Percentiles rank a stretch among this genome's conserved stretches.
Evolutionary conservation across 768 basidiomycete species (phyloP).

Genomic region (Galerina marginata): DNA sequence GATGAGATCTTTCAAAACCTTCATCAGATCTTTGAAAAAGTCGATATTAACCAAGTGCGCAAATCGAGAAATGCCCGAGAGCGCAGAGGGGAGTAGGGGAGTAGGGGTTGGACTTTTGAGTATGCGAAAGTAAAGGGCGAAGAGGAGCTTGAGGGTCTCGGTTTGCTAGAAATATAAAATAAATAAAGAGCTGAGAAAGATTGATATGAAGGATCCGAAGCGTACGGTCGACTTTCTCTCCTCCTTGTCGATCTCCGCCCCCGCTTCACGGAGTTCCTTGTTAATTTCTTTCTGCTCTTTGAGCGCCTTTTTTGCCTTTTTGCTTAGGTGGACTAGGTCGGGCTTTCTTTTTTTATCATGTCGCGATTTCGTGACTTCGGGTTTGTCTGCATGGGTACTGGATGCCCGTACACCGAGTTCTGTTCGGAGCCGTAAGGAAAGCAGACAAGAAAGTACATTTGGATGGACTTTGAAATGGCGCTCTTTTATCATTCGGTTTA

Average conservation of each 20-base stretch:
- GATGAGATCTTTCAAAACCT: slow-evolving; percentile 82
- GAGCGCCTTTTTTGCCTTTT: slow-evolving; percentile 84
- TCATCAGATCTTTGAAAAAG: slow-evolving; percentile 95
- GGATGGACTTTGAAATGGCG: slow-evolving; percentile 89
- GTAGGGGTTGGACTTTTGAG: slow-evolving; percentile 85
- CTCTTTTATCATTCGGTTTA: slow-evolving; percentile 97
- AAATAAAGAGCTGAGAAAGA: slow-evolving; percentile 15
- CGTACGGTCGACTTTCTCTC: slow-evolving; percentile 83
- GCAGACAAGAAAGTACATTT: slow-evolving; percentile 82
- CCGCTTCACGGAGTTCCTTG: slow-evolving; percentile 92
- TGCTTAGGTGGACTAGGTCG: slow-evolving; percentile 81
- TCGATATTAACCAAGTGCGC: slow-evolving; percentile 98
- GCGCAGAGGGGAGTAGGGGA: slow-evolving; percentile 81
- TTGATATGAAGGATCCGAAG: slow-evolving; percentile 20
- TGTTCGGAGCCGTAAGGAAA: slow-evolving; percentile 84
- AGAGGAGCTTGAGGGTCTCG: slow-evolving; percentile 96
- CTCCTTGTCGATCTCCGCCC: slow-evolving; percentile 91
- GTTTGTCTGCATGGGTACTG: slow-evolving; percentile 65
- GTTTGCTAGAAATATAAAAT: slow-evolving; percentile 71
- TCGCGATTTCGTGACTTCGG: slow-evolving; percentile 44
- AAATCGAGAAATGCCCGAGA: slow-evolving; percentile 92
- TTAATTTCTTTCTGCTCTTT: slow-evolving; percentile 92
- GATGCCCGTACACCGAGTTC: slow-evolving; percentile 86
- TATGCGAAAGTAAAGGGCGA: slow-evolving; percentile 95
- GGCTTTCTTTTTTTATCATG: slow-evolving; percentile 63